Evolutionary conservation across 2,329 filamentous ascomycete genomes (phyloP).

Genomic region (Alternaria panax): DNA sequence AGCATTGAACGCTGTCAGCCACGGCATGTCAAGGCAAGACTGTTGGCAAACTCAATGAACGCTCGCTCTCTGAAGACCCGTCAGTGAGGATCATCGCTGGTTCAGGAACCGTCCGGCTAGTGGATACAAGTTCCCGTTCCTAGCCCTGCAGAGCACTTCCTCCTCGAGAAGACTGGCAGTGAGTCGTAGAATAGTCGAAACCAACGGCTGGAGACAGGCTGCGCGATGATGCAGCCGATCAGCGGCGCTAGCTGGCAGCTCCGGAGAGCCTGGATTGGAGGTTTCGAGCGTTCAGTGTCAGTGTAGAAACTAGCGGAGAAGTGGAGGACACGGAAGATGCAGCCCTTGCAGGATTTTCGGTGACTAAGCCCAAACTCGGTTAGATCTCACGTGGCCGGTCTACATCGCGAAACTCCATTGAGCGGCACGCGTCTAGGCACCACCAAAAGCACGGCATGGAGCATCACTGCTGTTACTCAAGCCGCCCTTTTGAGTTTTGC

Average conservation of each 20-base stretch:
- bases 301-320: not conserved
- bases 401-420: conserved; percentile 3
- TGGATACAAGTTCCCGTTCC: conserved; percentile 4
- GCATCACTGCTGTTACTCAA: not conserved
- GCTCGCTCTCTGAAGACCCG: not conserved
- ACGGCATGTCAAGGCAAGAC: not conserved
- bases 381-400: conserved; percentile 5
- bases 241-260: not conserved
- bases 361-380: not conserved
- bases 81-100: not conserved
- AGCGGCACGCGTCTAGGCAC: conserved; percentile 3
- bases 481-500: not conserved
- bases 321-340: conserved; percentile 4
- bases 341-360: conserved; percentile 8
- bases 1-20: not conserved
- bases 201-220: conserved; percentile 5
- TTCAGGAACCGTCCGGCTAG: conserved; percentile 3
- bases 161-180: conserved; percentile 2
- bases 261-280: not conserved
- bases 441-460: not conserved
- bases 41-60: not conserved
- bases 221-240: conserved; percentile 1
- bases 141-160: conserved; percentile 5
- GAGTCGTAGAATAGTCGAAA: not conserved
- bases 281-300: not conserved